These are phyloP conservation scores for Dissoconium aciculare DNA, from an alignment of 2,329 filamentous ascomycete species.

Conservation along the genomic window DNA sequence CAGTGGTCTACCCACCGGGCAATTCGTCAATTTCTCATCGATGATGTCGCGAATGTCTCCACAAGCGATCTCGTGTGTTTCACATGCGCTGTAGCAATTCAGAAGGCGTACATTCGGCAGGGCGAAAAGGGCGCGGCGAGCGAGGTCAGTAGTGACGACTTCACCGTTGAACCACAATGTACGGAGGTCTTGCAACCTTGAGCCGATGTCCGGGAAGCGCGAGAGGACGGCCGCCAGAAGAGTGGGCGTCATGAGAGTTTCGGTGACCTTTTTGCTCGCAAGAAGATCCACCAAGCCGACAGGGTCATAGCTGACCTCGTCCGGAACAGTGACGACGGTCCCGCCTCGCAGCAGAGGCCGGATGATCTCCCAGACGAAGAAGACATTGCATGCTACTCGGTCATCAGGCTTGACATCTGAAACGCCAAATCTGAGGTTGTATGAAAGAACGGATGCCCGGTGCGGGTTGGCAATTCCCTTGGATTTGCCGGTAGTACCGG, in stretches of 20 bases:
- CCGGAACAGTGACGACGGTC: conserved; percentile 59
- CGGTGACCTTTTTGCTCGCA: conserved; percentile 50
- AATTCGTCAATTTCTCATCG: conserved; percentile 48
- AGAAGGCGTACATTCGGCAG: conserved; percentile 55
- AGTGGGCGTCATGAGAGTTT: conserved; percentile 73
- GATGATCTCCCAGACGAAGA: conserved; percentile 75
- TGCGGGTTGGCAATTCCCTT: conserved; percentile 65
- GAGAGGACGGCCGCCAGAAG: conserved; percentile 60
- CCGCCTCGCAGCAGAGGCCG: conserved; percentile 62
- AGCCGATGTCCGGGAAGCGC: conserved; percentile 50
- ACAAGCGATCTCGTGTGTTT: conserved; percentile 67
- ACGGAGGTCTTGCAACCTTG: conserved; percentile 48
- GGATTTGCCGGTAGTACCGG: conserved; percentile 62
- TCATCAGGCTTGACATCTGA: conserved; percentile 57
- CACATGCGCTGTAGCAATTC: conserved; percentile 70
- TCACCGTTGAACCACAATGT: conserved; percentile 72
- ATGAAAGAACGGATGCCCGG: conserved; percentile 56
- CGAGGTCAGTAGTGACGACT: conserved; percentile 65
- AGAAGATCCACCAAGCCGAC: conserved; percentile 58
- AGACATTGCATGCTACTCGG: conserved; percentile 74
- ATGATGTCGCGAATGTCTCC: conserved; percentile 56
- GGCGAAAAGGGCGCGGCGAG: conserved; percentile 49
- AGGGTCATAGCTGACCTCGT: conserved; percentile 65
- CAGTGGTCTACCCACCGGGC: conserved; percentile 57
- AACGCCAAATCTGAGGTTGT: conserved; percentile 54